A percentile compares a stretch with the other conserved stretches of the same genome.
These are phyloP conservation scores for Nemophila menziesii DNA, from an alignment of 257 asterid species.

Conservation along the genomic window DNA sequence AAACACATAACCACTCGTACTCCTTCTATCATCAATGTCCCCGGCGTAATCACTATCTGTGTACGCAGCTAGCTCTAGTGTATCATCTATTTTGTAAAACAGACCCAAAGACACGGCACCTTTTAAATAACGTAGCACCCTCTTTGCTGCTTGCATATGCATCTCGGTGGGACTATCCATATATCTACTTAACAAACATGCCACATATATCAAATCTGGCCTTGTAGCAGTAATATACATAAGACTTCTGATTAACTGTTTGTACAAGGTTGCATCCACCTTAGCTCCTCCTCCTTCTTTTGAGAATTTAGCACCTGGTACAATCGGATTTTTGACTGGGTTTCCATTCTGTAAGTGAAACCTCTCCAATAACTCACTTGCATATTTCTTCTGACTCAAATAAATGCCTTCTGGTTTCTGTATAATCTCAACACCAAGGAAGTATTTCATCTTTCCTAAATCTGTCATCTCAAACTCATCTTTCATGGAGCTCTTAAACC, in stretches of 20 bases:
- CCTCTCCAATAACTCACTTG: not conserved
- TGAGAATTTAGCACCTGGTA: not conserved
- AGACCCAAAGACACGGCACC: not conserved
- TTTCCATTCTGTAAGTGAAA: not conserved
- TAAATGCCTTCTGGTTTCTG: not conserved
- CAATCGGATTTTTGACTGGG: not conserved
- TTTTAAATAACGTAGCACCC: not conserved
- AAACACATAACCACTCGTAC: not conserved
- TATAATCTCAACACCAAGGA: not conserved
- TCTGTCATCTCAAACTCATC: too few species aligned
- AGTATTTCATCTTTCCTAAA: not conserved
- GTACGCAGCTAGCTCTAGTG: not conserved
- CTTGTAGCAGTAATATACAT: not conserved
- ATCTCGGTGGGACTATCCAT: not conserved
- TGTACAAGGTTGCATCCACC: not conserved
- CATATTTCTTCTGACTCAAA: not conserved
- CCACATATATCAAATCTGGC: not conserved
- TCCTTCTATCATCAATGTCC: not conserved
- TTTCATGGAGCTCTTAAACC: too few species aligned
- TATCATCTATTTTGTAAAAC: not conserved
- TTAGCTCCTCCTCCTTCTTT: too few species aligned
- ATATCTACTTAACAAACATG: not conserved
- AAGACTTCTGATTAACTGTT: not conserved
- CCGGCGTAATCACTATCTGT: not conserved
- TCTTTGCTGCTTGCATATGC: not conserved